Evolutionary conservation across 495 filamentous ascomycete genomes (phyloP).

Genomic region (Annulohypoxylon moriforme): DNA sequence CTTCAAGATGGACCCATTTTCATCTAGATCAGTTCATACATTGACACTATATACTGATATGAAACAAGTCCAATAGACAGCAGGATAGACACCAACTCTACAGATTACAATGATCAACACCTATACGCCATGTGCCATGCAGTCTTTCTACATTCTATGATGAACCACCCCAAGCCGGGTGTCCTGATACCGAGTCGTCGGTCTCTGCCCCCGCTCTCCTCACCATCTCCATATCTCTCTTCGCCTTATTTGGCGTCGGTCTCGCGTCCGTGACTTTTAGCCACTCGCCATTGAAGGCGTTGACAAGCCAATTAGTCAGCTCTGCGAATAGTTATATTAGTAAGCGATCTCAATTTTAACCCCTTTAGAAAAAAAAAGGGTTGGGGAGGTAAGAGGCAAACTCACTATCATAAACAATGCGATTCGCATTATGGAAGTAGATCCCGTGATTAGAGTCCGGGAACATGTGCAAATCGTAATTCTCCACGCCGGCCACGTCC

Average conservation of each 20-base stretch:
- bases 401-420: slow-evolving; percentile 95
- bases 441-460: slow-evolving; percentile 97
- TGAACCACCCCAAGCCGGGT: background rate
- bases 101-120: slow-evolving; percentile 7
- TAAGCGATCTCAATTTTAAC: slow-evolving; percentile 30
- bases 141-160: slow-evolving; percentile 6
- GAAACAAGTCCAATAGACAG: background rate
- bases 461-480: slow-evolving; percentile 96
- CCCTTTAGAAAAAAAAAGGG: background rate
- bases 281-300: slow-evolving; percentile 98
- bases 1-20: no score
- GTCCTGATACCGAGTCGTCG: slow-evolving; percentile 6
- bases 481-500: slow-evolving; percentile 84
- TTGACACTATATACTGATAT: background rate
- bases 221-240: slow-evolving; percentile 40
- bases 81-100: background rate
- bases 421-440: slow-evolving; percentile 92
- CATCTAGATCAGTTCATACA: no score
- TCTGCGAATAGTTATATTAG: slow-evolving; percentile 64
- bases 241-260: slow-evolving; percentile 56
- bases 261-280: slow-evolving; percentile 75
- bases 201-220: slow-evolving; percentile 20
- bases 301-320: slow-evolving; percentile 90
- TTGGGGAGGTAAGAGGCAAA: slow-evolving; percentile 18
- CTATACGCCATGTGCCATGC: slow-evolving; percentile 31